Evolutionary conservation across 495 filamentous ascomycete genomes (phyloP), one percentile per base, ranked within the genome.

Genomic region (Darksidea phi): DNA sequence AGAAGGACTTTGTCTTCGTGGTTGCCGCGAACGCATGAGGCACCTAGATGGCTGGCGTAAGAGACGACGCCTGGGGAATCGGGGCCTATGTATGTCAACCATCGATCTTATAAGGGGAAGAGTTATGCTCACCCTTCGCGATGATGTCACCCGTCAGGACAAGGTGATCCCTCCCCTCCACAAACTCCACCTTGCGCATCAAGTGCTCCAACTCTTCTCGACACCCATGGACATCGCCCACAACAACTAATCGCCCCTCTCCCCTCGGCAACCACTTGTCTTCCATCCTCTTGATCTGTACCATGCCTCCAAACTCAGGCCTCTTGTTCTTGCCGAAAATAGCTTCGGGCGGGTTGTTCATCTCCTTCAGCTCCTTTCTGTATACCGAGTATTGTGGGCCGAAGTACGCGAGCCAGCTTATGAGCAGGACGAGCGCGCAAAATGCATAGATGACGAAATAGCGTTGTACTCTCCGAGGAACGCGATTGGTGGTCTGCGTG

Each of bases 211-310:
- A 77, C 54, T 88, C 81, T 21, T 79, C 61, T 48, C 82, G 81
- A 69, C 91, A 91, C 6, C 92, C 93, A 78, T 97, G 93, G 4
- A 96, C 88, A 76, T 97, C 93, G 11, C 93, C 92, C 32, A 97
- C 77, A 48, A 97, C 69, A 8, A 97, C 74, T 21, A 97, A 76
- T 54, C 72, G 52, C 28, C 67, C 66, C 2, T 71, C 60, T 54
- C 46, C 64, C 18, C 25, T 42, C 10, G 66, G 66, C n/a, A 69
- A 25, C 37, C 52, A 37, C 20, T 53, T 52, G 24, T 43, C 42
- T 36, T 83, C 74, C 61, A 83, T 52, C 1, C 60, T 73, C 61
- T 74, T 71, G 18, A 81, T 67, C 26, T 78, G 77, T n/a, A 78
- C 72, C 63, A 85, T 69, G 52, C 78, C 74, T 49, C 75, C 72